Evolutionary conservation across 2,329 filamentous ascomycete genomes (phyloP), one percentile per base, ranked within the genome.

Genomic region (Colletotrichum sp.): DNA sequence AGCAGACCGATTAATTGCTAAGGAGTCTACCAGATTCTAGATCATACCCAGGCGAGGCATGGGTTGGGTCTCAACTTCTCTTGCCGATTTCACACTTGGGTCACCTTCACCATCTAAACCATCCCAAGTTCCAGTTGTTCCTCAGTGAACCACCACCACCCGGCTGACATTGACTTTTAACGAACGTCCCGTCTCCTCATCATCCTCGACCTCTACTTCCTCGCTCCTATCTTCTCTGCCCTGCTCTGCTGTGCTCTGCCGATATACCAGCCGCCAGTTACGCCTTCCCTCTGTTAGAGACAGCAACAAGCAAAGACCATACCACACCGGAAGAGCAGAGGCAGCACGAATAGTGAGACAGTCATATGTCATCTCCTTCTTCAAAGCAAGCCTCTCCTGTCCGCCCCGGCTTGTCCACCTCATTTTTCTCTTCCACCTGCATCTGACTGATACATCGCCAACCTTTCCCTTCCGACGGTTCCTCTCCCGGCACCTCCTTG

Each of bases 1-100:
- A 49, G 66, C 32, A 39, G 52, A 28, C 52, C 28, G 49, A 6
- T 39, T 36, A 63, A 72, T 68, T 74, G 64, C 70, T 74, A 74
- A 69, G 74, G 74, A 69, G 65, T 69, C 70, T 69, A 65, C 65
- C 49, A 63, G 73, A 59, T 57, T 59, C 36, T 69, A 49, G 44
- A 39, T 32, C 59, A 60, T 34, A 34, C 16, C 28, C 21, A 49
- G 62, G 13, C 30, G 36, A 73, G 30, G 71, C 44, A 72, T 36
- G 39, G 26, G 67, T 32, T 69, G 34, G 55, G 55, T 63, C 69
- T 57, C 24, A 28, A 55, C 32, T 8, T 21, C 28, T 71, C 44
- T 36, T 65, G 39, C 60, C 26, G 39, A 63, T 55, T 34, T 36
- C 34, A 36, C 24, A 36, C 60, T 65, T 21, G 59, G 60, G 30